Percentiles rank a stretch among this genome's conserved stretches.
phyloP scores from a whole-genome alignment of 108 stramenopile species.

The Stephanodiscus triporus region DNA sequence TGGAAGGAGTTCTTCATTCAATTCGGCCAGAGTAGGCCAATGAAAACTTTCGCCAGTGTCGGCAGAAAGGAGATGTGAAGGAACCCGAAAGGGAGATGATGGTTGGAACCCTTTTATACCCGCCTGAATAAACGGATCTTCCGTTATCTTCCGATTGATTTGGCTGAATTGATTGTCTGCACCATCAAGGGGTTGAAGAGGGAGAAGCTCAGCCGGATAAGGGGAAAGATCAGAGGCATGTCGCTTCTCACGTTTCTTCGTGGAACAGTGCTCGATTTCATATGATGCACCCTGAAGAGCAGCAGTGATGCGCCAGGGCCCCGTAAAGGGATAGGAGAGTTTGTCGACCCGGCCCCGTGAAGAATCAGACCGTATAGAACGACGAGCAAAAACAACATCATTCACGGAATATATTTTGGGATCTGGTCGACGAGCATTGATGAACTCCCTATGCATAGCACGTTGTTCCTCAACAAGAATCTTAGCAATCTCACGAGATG shows the following conservation, averaged over 20 bases:
- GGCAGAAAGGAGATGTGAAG: background rate
- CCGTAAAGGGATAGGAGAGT: background rate
- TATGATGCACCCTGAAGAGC: background rate
- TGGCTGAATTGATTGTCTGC: conserved; percentile 21
- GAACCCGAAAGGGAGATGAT: background rate
- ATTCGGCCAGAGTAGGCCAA: conserved; percentile 12
- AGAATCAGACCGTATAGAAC: background rate
- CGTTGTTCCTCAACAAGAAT: background rate
- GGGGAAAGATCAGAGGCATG: conserved; percentile 15
- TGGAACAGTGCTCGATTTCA: background rate
- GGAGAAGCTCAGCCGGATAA: conserved; percentile 15
- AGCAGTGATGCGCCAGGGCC: background rate
- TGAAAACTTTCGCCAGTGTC: background rate
- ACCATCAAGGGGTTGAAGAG: conserved; percentile 18
- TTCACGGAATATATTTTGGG: background rate
- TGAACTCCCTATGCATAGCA: background rate
- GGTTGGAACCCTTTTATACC: conserved; percentile 24
- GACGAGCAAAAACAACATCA: background rate
- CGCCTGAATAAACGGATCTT: conserved; percentile 1
- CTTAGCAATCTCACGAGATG: background rate
- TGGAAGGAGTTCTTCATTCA: conserved; percentile 11
- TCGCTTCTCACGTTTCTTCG: background rate
- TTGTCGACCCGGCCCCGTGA: background rate
- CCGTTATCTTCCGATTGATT: conserved; percentile 3
- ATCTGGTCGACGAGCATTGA: background rate